These are phyloP conservation scores for Pyrus communis DNA, from an alignment of 306 rosid genomes.

Conservation along the genomic window DNA sequence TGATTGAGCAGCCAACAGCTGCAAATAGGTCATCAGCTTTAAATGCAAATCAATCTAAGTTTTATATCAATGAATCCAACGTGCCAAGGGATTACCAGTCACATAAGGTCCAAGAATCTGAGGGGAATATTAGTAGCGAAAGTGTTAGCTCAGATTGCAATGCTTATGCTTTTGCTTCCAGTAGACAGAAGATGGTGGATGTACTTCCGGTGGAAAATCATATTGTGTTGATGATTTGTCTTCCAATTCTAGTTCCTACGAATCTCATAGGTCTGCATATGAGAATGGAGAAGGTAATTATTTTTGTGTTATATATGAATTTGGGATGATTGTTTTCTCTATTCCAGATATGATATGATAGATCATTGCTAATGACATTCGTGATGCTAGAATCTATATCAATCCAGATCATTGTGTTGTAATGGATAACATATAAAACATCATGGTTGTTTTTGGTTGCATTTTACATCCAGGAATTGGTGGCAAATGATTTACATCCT, in stretches of 20 bases:
- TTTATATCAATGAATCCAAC: constrained; percentile 15
- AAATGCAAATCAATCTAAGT: constrained; percentile 21
- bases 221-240: constrained; percentile 23
- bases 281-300: constrained; percentile 37
- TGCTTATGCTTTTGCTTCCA: constrained; percentile 24
- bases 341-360: background rate
- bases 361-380: background rate
- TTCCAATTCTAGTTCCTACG: constrained; percentile 14
- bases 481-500: background rate
- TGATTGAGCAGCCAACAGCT: constrained; percentile 35
- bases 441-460: background rate
- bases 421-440: background rate
- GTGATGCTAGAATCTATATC: background rate
- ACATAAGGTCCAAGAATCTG: constrained; percentile 21
- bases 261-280: constrained; percentile 5
- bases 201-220: constrained; percentile 12
- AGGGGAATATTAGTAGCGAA: constrained; percentile 16
- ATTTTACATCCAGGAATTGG: no score
- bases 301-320: background rate
- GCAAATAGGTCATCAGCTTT: constrained; percentile 5
- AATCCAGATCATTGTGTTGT: background rate
- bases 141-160: constrained; percentile 12
- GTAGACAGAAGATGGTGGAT: constrained; percentile 16
- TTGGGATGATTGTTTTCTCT: background rate
- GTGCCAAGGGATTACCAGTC: constrained; percentile 25